A percentile compares a stretch with the other conserved stretches of the same genome.
phyloP scores from a whole-genome alignment of 23 red algal genomes.

The Gracilaria caudata region DNA sequence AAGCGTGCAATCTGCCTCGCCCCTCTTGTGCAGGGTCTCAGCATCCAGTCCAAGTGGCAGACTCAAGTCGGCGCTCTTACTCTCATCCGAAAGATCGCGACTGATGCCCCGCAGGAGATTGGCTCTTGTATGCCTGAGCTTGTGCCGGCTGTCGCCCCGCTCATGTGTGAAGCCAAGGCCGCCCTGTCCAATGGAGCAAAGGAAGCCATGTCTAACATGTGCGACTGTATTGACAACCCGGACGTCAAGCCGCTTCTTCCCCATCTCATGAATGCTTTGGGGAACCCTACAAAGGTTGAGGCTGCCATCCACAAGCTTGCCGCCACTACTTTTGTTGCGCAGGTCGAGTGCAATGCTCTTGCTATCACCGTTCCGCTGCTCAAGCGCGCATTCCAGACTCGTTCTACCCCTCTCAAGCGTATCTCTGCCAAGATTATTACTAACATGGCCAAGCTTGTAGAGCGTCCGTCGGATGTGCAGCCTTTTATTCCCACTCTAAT shows the following conservation, averaged over 20 bases:
- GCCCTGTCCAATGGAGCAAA: slow-evolving; percentile 43
- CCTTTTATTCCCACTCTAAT: slow-evolving; percentile 86
- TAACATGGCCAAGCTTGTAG: slow-evolving; percentile 93
- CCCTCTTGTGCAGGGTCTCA: slow-evolving; percentile 51
- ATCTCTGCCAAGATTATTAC: slow-evolving; percentile 86
- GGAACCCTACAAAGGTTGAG: slow-evolving; percentile 71
- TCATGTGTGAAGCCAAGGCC: slow-evolving; percentile 82
- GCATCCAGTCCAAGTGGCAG: slow-evolving; percentile 82
- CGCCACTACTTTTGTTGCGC: slow-evolving; percentile 81
- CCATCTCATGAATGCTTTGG: slow-evolving; percentile 71
- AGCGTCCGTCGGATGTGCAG: slow-evolving; percentile 69
- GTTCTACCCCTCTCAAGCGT: slow-evolving; percentile 80
- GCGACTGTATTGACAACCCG: slow-evolving; percentile 79
- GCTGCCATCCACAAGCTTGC: slow-evolving; percentile 82
- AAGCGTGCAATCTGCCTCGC: slow-evolving; percentile 69
- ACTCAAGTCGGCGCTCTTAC: slow-evolving; percentile 71
- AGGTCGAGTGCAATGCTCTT: slow-evolving; percentile 85
- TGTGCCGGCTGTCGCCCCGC: slow-evolving; percentile 69
- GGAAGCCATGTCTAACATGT: slow-evolving; percentile 67
- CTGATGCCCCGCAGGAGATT: slow-evolving; percentile 81
- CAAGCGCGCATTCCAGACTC: slow-evolving; percentile 83
- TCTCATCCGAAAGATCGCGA: slow-evolving; percentile 68
- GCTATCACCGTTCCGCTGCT: slow-evolving; percentile 84
- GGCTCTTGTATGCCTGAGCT: slow-evolving; percentile 81
- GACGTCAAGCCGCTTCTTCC: slow-evolving; percentile 85